Conservation (phyloP, 1,284 basidiomycete species). For the Cryptococcus sp. region DNA sequence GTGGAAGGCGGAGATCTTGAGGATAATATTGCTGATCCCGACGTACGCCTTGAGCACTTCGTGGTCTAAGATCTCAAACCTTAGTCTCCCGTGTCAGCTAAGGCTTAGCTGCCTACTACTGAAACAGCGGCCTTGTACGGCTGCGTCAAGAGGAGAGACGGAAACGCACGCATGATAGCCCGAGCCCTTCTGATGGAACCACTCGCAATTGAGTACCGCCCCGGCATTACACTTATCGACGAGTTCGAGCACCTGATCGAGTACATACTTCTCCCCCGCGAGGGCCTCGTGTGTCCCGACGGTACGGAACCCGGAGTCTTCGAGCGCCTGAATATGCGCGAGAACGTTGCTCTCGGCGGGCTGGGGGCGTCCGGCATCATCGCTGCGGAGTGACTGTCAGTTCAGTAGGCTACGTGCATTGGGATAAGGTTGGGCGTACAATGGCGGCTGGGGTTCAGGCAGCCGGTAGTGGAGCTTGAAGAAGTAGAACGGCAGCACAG, state of each 20-base stretch:
- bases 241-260: slow-evolving; percentile 62
- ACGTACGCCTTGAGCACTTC: slow-evolving; percentile 89
- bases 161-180: slow-evolving; percentile 71
- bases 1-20: slow-evolving; percentile 65
- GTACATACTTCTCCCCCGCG: slow-evolving; percentile 77
- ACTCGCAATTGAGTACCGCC: slow-evolving; percentile 72
- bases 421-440: slow-evolving; percentile 6
- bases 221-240: slow-evolving; percentile 60
- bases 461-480: slow-evolving; percentile 15
- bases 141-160: not conserved
- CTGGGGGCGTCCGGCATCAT: slow-evolving; percentile 30
- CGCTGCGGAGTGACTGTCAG: slow-evolving; percentile 13
- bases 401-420: not conserved
- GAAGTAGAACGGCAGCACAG: slow-evolving; percentile 11
- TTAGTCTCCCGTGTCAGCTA: slow-evolving; percentile 35
- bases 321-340: slow-evolving; percentile 49
- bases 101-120: no score
- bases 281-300: slow-evolving; percentile 89
- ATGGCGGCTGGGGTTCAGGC: slow-evolving; percentile 10
- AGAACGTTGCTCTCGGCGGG: slow-evolving; percentile 41
- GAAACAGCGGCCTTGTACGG: no score
- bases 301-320: slow-evolving; percentile 85
- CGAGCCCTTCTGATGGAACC: slow-evolving; percentile 80
- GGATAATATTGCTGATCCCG: slow-evolving; percentile 79
- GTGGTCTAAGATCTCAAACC: slow-evolving; percentile 79